Conservation (phyloP, 176 grass and related monocot genomes). For the Tuctoria greenei region DNA sequence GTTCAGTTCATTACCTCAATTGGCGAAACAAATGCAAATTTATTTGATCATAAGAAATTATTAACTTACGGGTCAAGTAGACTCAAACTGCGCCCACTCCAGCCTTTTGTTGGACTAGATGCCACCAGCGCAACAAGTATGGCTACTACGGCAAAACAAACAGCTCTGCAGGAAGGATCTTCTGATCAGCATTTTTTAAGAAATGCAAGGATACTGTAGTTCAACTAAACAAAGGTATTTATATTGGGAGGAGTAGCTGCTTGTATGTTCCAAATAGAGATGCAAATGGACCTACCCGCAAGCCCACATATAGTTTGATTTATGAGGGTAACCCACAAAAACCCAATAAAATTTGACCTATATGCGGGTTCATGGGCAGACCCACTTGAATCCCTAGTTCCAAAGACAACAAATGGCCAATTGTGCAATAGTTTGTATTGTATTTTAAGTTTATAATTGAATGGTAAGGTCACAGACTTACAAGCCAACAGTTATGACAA, state of each 20-base stretch:
- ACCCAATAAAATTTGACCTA: too few relatives aligned
- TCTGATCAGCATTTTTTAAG: slow-evolving; percentile 28
- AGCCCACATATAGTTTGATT: too few relatives aligned
- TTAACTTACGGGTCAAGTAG: slow-evolving; percentile 98
- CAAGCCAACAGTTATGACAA: slow-evolving; percentile 85
- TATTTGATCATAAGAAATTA: slow-evolving; percentile 44
- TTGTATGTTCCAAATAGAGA: not conserved
- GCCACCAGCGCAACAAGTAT: slow-evolving; percentile 91
- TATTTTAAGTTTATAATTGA: not conserved
- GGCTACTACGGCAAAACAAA: slow-evolving; percentile 83
- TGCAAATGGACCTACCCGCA: too few relatives aligned
- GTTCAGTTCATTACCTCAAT: not conserved
- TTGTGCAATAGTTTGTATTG: slow-evolving; percentile 14
- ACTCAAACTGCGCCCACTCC: slow-evolving; percentile 99
- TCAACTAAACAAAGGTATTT: not conserved
- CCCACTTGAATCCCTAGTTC: too few relatives aligned
- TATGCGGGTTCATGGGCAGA: too few relatives aligned
- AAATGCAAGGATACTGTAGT: not conserved
- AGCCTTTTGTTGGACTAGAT: slow-evolving; percentile 99
- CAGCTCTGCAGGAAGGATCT: slow-evolving; percentile 60
- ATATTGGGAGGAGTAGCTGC: not conserved
- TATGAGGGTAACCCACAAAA: too few relatives aligned
- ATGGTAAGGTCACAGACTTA: slow-evolving; percentile 49
- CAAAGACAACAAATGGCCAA: not conserved
- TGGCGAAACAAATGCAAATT: not conserved